Percentiles rank a stretch among this genome's conserved stretches.
phyloP scores from a whole-genome alignment of 176 grass and related monocot species.

The Thalia dealbata region DNA sequence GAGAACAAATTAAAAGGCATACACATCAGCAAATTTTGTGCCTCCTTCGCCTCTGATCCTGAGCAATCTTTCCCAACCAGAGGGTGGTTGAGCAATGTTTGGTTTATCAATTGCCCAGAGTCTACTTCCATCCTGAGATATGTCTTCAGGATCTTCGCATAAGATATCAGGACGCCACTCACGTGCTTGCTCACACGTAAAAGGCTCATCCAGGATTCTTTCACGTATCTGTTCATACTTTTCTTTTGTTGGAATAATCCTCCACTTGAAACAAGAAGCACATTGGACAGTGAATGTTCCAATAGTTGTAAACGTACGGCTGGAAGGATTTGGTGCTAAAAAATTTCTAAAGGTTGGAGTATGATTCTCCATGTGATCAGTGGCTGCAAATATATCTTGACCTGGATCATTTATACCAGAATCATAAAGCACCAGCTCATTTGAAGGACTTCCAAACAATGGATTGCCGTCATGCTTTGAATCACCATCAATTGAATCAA shows the following conservation, averaged over 20 bases:
- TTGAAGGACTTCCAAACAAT: conserved; percentile 3
- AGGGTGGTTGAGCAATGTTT: conserved; percentile 39
- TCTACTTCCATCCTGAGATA: conserved; percentile 46
- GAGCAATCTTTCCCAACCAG: conserved; percentile 58
- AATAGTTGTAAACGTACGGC: conserved; percentile 40
- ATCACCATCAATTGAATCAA: background rate
- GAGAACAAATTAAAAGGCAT: conserved; percentile 16
- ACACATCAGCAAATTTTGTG: conserved; percentile 68
- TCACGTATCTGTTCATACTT: conserved; percentile 74
- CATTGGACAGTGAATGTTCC: conserved; percentile 54
- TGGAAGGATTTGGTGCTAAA: background rate
- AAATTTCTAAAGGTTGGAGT: background rate
- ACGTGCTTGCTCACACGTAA: conserved; percentile 39
- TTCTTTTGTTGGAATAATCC: conserved; percentile 51
- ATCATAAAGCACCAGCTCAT: conserved; percentile 31
- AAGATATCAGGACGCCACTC: conserved; percentile 53
- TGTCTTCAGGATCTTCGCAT: conserved; percentile 46
- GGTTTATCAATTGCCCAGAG: conserved; percentile 69
- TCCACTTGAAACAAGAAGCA: conserved; percentile 61
- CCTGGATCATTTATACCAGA: conserved; percentile 12
- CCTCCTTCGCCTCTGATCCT: conserved; percentile 47
- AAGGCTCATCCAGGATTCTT: conserved; percentile 29
- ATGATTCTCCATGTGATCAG: conserved; percentile 14
- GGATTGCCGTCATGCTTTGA: background rate
- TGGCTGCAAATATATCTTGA: conserved; percentile 4